Conservation (phyloP, 1,284 basidiomycete species). For the Heliocybe sulcata region DNA sequence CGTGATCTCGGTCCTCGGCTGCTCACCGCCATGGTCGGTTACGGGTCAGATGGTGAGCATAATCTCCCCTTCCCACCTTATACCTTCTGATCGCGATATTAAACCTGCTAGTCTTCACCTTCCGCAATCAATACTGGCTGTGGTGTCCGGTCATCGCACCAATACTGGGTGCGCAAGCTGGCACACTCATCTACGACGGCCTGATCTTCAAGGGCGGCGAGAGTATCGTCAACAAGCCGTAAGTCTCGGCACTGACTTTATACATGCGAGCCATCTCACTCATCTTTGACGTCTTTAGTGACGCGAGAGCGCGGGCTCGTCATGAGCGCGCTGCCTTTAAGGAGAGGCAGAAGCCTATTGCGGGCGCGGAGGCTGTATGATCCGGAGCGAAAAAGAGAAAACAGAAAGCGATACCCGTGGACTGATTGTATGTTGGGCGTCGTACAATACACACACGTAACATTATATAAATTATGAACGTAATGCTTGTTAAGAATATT, state of each 20-base stretch:
- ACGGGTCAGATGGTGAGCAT: conserved; percentile 36
- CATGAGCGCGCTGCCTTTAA: not conserved
- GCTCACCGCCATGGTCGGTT: conserved; percentile 53
- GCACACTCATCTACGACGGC: conserved; percentile 44
- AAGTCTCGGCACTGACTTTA: conserved; percentile 11
- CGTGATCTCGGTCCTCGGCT: conserved; percentile 59
- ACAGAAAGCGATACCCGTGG: not conserved
- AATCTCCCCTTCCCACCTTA: not conserved
- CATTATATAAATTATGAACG: no score
- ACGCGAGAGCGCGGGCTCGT: not conserved
- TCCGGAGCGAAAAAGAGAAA: no score
- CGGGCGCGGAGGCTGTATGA: not conserved
- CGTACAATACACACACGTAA: no score
- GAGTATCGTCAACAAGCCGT: conserved; percentile 48
- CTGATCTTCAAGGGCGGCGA: conserved; percentile 48
- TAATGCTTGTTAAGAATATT: no score
- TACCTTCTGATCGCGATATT: no score
- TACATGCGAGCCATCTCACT: not conserved
- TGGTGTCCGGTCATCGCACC: conserved; percentile 65
- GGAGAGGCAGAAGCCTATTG: not conserved
- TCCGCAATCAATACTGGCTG: conserved; percentile 60
- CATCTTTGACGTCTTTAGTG: not conserved
- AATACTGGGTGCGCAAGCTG: conserved; percentile 46
- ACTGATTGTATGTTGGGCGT: no score
- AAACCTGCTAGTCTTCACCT: no score